These are phyloP conservation scores for Piromyces finnis DNA, from an alignment of 192 early-diverging fungal genomes.

Conservation along the genomic window DNA sequence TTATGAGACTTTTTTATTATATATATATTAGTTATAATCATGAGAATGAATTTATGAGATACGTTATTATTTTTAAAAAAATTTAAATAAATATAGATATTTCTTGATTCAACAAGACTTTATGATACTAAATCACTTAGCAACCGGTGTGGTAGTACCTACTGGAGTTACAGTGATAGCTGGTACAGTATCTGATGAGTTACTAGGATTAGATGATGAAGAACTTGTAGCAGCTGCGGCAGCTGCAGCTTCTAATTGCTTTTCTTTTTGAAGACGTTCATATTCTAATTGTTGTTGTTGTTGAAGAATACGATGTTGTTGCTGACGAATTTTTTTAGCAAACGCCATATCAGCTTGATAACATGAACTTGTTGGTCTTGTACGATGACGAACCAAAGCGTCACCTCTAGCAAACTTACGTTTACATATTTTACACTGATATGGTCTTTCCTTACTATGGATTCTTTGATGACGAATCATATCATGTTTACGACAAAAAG, in stretches of 20 bases:
- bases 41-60: no score
- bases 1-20: no score
- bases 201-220: no score
- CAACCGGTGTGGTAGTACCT: no score
- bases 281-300: neutral
- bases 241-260: neutral
- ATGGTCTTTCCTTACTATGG: constrained; percentile 1
- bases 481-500: constrained; percentile 1
- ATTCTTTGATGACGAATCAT: constrained; percentile 1
- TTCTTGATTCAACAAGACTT: no score
- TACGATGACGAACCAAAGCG: neutral
- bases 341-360: neutral
- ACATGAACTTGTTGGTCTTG: neutral
- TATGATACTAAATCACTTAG: no score
- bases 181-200: no score
- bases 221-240: neutral
- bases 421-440: neutral
- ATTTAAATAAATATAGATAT: no score
- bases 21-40: no score
- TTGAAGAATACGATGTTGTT: neutral
- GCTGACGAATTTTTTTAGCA: neutral
- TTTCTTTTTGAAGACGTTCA: neutral
- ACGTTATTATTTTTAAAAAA: no score
- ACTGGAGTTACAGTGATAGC: no score
- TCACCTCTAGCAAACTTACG: neutral